These are phyloP conservation scores for Fusarium virguliforme DNA, from an alignment of 2,329 filamentous ascomycete species.

Conservation along the genomic window DNA sequence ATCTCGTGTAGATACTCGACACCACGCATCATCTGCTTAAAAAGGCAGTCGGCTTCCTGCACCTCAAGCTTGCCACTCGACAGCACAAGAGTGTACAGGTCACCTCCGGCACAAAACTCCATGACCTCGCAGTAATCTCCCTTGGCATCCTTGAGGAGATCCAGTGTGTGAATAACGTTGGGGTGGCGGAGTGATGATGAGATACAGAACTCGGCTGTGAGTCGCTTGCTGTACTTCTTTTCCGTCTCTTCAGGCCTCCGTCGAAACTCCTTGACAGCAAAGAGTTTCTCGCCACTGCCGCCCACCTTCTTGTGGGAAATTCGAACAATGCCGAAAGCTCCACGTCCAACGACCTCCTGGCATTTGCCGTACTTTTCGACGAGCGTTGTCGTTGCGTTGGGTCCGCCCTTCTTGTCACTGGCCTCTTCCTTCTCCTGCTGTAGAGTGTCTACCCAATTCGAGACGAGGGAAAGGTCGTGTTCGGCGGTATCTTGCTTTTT, in stretches of 20 bases:
- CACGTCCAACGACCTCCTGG: constrained; percentile 95
- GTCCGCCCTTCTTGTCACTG: constrained; percentile 83
- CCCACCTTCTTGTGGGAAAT: constrained; percentile 97
- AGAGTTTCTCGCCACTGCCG: constrained; percentile 88
- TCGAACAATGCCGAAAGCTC: constrained; percentile 96
- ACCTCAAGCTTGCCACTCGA: constrained; percentile 93
- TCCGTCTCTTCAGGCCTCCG: constrained; percentile 93
- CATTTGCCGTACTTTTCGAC: constrained; percentile 99
- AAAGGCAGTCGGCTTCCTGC: constrained; percentile 95
- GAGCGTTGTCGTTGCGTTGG: constrained; percentile 80
- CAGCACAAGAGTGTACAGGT: constrained; percentile 93
- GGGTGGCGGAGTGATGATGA: constrained; percentile 96
- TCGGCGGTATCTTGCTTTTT: constrained; percentile 85
- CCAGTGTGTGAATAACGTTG: constrained; percentile 97
- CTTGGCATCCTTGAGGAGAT: constrained; percentile 95
- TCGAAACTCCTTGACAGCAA: constrained; percentile 98
- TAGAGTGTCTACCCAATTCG: constrained; percentile 95
- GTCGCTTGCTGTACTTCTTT: constrained; percentile 97
- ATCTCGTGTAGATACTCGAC: constrained; percentile 99
- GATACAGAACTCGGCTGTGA: constrained; percentile 98
- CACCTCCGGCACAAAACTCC: constrained; percentile 98
- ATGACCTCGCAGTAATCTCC: constrained; percentile 99
- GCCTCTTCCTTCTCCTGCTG: constrained; percentile 91
- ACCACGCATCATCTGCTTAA: constrained; percentile 99
- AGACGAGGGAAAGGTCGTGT: constrained; percentile 91